phyloP scores from a whole-genome alignment of 1,139 yeast species.

The Geotrichum cucujoidarum region DNA sequence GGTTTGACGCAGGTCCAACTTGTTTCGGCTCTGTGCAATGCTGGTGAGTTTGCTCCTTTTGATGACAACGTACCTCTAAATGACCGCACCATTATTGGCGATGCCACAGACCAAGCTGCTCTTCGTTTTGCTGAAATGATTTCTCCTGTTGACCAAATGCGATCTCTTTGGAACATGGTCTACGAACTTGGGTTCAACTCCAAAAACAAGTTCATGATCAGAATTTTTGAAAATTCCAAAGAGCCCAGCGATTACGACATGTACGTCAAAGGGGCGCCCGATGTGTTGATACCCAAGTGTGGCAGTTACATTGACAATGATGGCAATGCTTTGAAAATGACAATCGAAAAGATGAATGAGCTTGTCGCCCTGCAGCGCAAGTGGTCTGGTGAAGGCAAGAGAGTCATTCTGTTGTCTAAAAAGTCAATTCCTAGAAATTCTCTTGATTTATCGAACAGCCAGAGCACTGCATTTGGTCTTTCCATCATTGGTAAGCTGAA shows the following conservation, averaged over 20 bases:
- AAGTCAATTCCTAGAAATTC: not conserved
- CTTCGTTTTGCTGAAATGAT: conserved; percentile 37
- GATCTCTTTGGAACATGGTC: conserved; percentile 21
- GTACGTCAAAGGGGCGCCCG: conserved; percentile 49
- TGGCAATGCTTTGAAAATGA: conserved; percentile 10
- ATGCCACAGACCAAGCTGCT: conserved; percentile 47
- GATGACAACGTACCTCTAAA: conserved; percentile 23
- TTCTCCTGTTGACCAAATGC: conserved; percentile 18
- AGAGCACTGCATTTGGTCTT: not conserved
- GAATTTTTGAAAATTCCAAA: not conserved
- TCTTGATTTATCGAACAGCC: not conserved
- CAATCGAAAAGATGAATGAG: conserved; percentile 10
- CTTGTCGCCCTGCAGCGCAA: conserved; percentile 34
- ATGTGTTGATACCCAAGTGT: conserved; percentile 40
- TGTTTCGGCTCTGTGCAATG: conserved; percentile 37
- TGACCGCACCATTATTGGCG: conserved; percentile 37
- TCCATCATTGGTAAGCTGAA: conserved; percentile 11
- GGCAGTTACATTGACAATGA: conserved; percentile 24
- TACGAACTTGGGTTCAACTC: conserved; percentile 44
- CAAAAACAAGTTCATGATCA: conserved; percentile 44
- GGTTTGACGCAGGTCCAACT: conserved; percentile 8
- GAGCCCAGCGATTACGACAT: conserved; percentile 20
- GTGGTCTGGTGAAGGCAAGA: conserved; percentile 44
- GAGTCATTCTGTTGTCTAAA: conserved; percentile 39
- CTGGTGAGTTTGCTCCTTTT: conserved; percentile 31